phyloP scores from a whole-genome alignment of 257 asterid species.

The Euphrasia confusa region DNA sequence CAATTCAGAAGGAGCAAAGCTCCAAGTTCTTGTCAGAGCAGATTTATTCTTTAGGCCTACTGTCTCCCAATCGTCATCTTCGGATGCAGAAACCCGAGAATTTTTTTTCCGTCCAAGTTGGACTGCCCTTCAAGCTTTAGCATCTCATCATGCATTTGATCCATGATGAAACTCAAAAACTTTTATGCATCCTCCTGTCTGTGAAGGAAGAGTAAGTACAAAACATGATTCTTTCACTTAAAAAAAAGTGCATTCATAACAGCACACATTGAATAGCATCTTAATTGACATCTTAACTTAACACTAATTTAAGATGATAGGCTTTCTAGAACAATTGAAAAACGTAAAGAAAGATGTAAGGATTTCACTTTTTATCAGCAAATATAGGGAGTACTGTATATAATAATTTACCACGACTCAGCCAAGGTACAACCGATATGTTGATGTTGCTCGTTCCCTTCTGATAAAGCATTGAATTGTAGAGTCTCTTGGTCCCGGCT shows the following conservation, averaged over 20 bases:
- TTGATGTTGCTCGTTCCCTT: constrained; percentile 68
- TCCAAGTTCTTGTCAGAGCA: constrained; percentile 83
- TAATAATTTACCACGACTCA: constrained; percentile 55
- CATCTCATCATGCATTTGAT: constrained; percentile 92
- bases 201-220: constrained; percentile 13
- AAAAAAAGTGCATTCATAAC: constrained; percentile 2
- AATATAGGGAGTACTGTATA: neutral
- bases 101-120: constrained; percentile 44
- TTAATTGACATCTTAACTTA: too few relatives aligned
- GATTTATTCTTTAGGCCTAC: constrained; percentile 97
- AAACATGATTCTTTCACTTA: constrained; percentile 9
- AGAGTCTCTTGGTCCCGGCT: constrained; percentile 74
- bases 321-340: too few relatives aligned
- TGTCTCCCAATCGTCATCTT: constrained; percentile 97
- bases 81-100: constrained; percentile 59
- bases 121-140: constrained; percentile 73
- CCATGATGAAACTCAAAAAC: constrained; percentile 73
- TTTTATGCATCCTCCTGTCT: constrained; percentile 99
- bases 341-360: neutral
- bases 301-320: too few relatives aligned
- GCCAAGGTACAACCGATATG: constrained; percentile 57
- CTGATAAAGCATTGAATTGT: constrained; percentile 68
- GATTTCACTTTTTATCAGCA: neutral
- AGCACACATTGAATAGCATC: constrained; percentile 12
- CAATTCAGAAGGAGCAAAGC: constrained; percentile 66